These are phyloP conservation scores for Hippophae rhamnoides DNA, from an alignment of 306 rosid genomes.

Conservation along the genomic window DNA sequence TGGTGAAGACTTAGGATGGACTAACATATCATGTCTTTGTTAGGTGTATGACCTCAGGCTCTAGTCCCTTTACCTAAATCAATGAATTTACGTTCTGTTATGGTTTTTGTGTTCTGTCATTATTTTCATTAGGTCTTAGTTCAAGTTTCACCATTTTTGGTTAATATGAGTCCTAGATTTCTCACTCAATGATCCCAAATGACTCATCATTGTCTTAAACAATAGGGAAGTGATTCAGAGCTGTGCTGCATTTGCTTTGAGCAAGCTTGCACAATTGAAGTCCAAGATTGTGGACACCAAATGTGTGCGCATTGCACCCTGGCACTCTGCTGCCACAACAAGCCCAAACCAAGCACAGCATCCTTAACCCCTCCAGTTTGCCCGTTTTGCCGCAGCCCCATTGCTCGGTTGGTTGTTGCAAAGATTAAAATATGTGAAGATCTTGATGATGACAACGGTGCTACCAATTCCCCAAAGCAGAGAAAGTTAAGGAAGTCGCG, in stretches of 20 bases:
- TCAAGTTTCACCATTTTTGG: background rate
- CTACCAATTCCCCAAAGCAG: conserved; percentile 41
- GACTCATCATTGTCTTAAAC: conserved; percentile 25
- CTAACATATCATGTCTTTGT: no score
- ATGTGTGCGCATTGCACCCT: conserved; percentile 97
- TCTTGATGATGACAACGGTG: conserved; percentile 36
- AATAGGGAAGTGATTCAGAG: conserved; percentile 66
- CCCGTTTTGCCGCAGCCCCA: conserved; percentile 88
- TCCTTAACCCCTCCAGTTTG: conserved; percentile 66
- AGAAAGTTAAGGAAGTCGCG: conserved; percentile 49
- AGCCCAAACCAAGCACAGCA: conserved; percentile 67
- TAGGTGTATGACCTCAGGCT: no score
- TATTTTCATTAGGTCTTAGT: background rate
- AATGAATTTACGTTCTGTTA: background rate
- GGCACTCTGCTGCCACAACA: conserved; percentile 89
- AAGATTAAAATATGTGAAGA: conserved; percentile 41
- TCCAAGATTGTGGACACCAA: conserved; percentile 80
- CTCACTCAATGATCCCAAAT: no score
- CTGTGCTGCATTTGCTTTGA: conserved; percentile 94
- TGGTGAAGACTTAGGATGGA: no score
- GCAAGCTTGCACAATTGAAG: conserved; percentile 80
- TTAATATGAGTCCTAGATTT: background rate
- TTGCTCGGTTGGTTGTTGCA: conserved; percentile 42
- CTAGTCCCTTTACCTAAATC: no score
- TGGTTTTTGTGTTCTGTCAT: background rate